Conservation (phyloP, 768 basidiomycete genomes). For the Serendipita indica region DNA sequence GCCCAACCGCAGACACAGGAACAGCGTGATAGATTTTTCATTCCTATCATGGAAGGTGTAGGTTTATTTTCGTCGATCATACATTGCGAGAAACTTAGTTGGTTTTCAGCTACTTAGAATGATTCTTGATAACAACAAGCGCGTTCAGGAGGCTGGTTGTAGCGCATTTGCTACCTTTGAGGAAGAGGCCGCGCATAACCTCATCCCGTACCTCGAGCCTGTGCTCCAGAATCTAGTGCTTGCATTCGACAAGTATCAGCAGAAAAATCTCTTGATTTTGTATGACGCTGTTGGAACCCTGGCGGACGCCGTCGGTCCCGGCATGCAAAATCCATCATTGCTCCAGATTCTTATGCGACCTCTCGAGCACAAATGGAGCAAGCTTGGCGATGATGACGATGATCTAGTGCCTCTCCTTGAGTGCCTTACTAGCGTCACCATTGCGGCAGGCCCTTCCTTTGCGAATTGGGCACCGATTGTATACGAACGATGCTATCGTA, state of each 20-base stretch:
- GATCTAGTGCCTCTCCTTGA: slow-evolving; percentile 91
- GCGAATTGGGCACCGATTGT: slow-evolving; percentile 77
- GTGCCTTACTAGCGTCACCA: slow-evolving; percentile 96
- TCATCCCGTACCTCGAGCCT: slow-evolving; percentile 88
- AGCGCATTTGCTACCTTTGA: slow-evolving; percentile 97
- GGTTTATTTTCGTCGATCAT: slow-evolving; percentile 20
- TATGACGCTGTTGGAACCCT: slow-evolving; percentile 99
- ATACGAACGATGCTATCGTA: slow-evolving; percentile 76
- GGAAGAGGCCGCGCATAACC: slow-evolving; percentile 83
- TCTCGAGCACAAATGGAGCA: slow-evolving; percentile 77
- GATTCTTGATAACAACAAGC: slow-evolving; percentile 96
- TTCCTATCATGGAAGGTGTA: slow-evolving; percentile 97
- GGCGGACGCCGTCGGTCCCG: slow-evolving; percentile 87
- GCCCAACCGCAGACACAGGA: slow-evolving; percentile 73
- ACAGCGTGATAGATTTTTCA: slow-evolving; percentile 80
- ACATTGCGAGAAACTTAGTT: background rate
- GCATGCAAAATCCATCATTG: slow-evolving; percentile 69
- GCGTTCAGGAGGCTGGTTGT: slow-evolving; percentile 97
- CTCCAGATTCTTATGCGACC: slow-evolving; percentile 97
- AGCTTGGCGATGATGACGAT: slow-evolving; percentile 77
- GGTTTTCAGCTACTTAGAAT: slow-evolving; percentile 74
- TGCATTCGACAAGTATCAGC: slow-evolving; percentile 96
- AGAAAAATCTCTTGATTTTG: slow-evolving; percentile 96
- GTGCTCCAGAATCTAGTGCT: slow-evolving; percentile 88
- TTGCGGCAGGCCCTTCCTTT: slow-evolving; percentile 86